A percentile compares a stretch with the other conserved stretches of the same genome.
These are phyloP conservation scores for Penicillium robsamsonii DNA, from an alignment of 495 filamentous ascomycete species.

Conservation along the genomic window DNA sequence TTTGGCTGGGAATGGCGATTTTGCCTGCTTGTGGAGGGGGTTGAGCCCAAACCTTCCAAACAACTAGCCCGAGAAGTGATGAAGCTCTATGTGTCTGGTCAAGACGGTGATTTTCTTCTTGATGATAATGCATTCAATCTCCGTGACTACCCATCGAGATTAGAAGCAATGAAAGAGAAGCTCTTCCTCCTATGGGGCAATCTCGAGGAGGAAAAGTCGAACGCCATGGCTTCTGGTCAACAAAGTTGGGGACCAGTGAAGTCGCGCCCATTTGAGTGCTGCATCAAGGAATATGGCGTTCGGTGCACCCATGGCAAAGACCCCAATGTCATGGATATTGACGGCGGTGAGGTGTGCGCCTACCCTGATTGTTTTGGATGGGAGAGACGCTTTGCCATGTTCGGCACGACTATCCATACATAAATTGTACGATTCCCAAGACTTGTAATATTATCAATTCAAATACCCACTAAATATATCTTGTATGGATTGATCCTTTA, in stretches of 20 bases:
- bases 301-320: conserved; percentile 31
- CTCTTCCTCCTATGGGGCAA: conserved; percentile 85
- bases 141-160: conserved; percentile 39
- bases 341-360: conserved; percentile 26
- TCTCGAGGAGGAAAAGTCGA: conserved; percentile 64
- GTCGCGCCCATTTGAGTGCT: conserved; percentile 37
- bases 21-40: conserved; percentile 67
- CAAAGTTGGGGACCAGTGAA: conserved; percentile 15
- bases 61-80: conserved; percentile 43
- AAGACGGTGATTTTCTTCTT: conserved; percentile 63
- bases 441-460: not conserved
- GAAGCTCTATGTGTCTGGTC: conserved; percentile 64
- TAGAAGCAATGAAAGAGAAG: conserved; percentile 61
- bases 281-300: conserved; percentile 56
- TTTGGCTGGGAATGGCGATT: conserved; percentile 76
- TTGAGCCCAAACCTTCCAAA: conserved; percentile 27
- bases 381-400: conserved; percentile 52
- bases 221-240: conserved; percentile 13
- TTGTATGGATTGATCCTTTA: conserved; percentile 2
- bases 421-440: not conserved
- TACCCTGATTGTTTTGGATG: conserved; percentile 42
- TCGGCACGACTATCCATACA: conserved; percentile 44
- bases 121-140: conserved; percentile 67
- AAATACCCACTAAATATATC: conserved; percentile 3
- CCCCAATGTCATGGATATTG: conserved; percentile 22